Evolutionary conservation across 371 early-diverging fungal species (phyloP), one percentile per base, ranked within the genome.

Genomic region (Zychaea mexicana): DNA sequence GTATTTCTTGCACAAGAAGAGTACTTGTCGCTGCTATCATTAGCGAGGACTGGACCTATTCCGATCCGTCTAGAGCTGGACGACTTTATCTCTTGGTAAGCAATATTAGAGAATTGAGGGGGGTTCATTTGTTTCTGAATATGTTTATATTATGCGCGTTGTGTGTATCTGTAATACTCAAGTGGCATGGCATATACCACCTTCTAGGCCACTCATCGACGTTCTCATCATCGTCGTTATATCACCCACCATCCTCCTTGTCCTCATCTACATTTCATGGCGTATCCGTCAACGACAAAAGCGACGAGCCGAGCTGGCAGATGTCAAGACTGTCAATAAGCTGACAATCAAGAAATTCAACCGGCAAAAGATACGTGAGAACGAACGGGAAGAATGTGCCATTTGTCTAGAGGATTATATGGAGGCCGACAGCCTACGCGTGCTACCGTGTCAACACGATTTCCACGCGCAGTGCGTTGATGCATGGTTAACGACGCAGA

Each of bases 401-500:
- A 95, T 99, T 52, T 99, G 99, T 79, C 77, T 98, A 62, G 95
- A 95, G 28, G 94, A 93, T 57, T 98, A 92, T 77, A 77, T 80
- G 30, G 87, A 88, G 30, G 91, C 88, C 4, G 93, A 94, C 27
- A 79, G 86, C 55, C 70, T 98, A 32, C 74, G 98, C 8, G 78
- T 88, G 9, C 76, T 99, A 55, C 92, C 92, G 0, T 99, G 99
- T 75, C 77, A 78, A 36, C 99, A 99, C 74, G 85, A 85, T 57
- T 99, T 94, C 76, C 99, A 99, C 70, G 80, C 85, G 32, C 78
- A 79, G 5, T 99, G 99, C 77, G 91, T 98, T 28, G 98, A 96
- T 64, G 85, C 83, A 36, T 93, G 93, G 93, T 80, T 93, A 19
- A 92, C 90, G 2, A 91, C 89, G 0, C 82, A 89, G 63, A 92